These are phyloP conservation scores for Inga leiocalycina DNA, from an alignment of 306 rosid genomes.

Conservation along the genomic window DNA sequence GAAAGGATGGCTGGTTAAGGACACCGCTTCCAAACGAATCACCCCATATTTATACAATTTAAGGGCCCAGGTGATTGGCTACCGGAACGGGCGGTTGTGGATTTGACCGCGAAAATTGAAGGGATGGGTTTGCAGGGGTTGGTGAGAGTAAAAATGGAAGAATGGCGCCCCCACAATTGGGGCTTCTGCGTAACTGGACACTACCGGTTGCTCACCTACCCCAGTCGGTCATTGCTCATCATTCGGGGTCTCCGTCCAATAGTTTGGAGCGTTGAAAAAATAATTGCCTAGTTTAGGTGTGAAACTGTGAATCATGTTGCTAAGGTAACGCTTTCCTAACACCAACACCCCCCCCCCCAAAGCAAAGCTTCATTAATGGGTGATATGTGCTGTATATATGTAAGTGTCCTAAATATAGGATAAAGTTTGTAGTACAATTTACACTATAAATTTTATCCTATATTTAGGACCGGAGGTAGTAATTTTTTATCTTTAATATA, in stretches of 20 bases:
- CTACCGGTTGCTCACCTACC: constrained; percentile 56
- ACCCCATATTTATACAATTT: background rate
- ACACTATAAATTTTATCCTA: no score
- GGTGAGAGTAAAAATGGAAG: constrained; percentile 29
- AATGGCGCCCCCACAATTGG: background rate
- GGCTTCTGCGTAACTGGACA: constrained; percentile 34
- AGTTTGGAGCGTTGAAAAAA: no score
- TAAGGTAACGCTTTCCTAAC: no score
- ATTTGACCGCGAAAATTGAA: background rate
- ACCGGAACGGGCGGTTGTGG: background rate
- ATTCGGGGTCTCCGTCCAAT: background rate
- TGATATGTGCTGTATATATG: no score
- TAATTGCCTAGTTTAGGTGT: no score
- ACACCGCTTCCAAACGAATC: background rate
- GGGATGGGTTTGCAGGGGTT: constrained; percentile 32
- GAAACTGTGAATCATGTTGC: no score
- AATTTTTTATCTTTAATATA: no score
- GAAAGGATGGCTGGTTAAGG: background rate
- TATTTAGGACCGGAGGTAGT: no score
- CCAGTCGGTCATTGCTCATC: constrained; percentile 29
- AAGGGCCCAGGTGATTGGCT: background rate
- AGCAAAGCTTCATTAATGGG: no score
- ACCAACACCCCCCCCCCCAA: no score
- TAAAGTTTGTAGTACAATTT: no score
- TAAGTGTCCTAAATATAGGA: no score